Evolutionary conservation across 2,329 filamentous ascomycete genomes (phyloP), one percentile per base, ranked within the genome.

Genomic region (Tolypocladium album): DNA sequence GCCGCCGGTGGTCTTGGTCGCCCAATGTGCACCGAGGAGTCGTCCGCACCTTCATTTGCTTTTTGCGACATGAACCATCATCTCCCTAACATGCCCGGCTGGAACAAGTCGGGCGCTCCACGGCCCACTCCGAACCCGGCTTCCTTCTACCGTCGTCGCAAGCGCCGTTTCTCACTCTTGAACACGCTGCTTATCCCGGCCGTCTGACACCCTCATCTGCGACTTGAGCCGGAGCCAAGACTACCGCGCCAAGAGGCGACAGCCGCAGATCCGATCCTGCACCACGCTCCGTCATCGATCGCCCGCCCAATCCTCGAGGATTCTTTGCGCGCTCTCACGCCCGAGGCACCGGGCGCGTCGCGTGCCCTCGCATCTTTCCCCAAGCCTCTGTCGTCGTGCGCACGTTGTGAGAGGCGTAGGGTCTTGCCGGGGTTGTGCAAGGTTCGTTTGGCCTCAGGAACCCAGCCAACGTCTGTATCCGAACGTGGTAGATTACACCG

Each of bases 61-160:
- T 55, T 55, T 55, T 55, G 31, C 15, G 11, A 38, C 17, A 20
- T 55, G 50, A 55, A 57, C 56, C 39, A 57, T 57, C 56, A 57
- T 57, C 56, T 59, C 59, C 61, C 59, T 61, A 55, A 53, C 59
- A 17, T 62, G 42, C 20, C 56, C 3, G 43, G 24, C 39, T 61
- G 9, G 45, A 52, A 27, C 57, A 22, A 20, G 34, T 59, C 36
- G 57, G 34, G 34, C 34, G 34, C 34, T 6, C 34, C 34, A 2
- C 34, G 34, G 22, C 22, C 60, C 55, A 27, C 13, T 24, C 13
- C 55, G 34, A 45, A 9, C 6, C n/a, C 6, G 42, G n/a, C 43
- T 43, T 57, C 55, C 36, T 36, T 31, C 36, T 13, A 20, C 34
- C 12, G 22, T 9, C 27, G 15, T 42, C 17, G 39, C 38, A 39